Evolutionary conservation across 2,329 filamentous ascomycete species (phyloP).

Genomic region (Aspergillus sp.): DNA sequence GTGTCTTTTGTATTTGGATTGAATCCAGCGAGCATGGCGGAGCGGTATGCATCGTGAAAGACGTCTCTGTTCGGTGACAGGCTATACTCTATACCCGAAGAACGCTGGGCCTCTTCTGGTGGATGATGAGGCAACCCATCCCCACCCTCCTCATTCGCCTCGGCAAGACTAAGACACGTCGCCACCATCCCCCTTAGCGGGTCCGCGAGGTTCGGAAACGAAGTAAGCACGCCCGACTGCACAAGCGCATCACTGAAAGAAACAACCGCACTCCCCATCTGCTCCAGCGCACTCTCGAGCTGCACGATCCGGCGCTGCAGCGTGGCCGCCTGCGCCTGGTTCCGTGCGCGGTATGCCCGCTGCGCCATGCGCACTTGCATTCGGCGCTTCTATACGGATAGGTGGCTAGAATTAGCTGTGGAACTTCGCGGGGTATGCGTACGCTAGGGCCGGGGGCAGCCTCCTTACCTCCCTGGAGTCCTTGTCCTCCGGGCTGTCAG

Average conservation of each 20-base stretch:
- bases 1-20: background rate
- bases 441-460: background rate
- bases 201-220: background rate
- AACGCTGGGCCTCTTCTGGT: background rate
- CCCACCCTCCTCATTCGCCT: background rate
- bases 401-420: background rate
- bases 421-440: background rate
- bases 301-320: background rate
- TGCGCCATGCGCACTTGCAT: constrained; percentile 10
- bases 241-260: background rate
- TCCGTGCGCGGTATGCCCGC: constrained; percentile 6
- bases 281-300: constrained; percentile 3
- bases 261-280: constrained; percentile 4
- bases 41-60: background rate
- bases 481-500: background rate
- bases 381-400: background rate
- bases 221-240: constrained; percentile 1
- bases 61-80: background rate
- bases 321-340: background rate
- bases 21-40: background rate
- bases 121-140: background rate
- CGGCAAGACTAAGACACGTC: background rate
- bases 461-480: background rate
- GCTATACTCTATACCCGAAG: background rate
- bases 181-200: background rate